Base-by-base conservation (phyloP, 140 eudicot genomes). In the Senecio squalidus region DNA sequence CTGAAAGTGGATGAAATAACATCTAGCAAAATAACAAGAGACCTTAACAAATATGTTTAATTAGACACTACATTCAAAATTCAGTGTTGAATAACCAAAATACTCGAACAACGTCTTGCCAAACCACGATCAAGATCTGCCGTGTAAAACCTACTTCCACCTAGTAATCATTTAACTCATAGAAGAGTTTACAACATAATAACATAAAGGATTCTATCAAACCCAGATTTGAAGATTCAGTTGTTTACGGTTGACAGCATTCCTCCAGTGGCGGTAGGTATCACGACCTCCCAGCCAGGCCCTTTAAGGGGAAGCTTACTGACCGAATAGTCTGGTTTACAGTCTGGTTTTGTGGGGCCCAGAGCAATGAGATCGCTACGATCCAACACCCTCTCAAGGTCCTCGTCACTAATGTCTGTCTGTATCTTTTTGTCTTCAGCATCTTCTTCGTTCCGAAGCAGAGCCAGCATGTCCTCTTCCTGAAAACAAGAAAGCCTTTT, bases 251-350 rank as follows among this genome's bases (percentile, higher is more conserved):
- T 75, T 31, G 85, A 80, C 22, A 84, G 78, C 76, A 88, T 68
- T 34, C 96, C 84, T n/a, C 90, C 89, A 17, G 80, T 55, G 9
- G 86, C 74, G 30, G 77, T 78, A 13, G 94, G 96, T 5, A 88
- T 16, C 36, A 87, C 84, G 29, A 83, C 94, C 65, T 87, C 96
- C 94, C 96, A 83, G 10, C 89, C 96, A 28, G 93, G 93, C 2
- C 95, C 95, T 57, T 87, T 80, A 0, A 78, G 82, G 22, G 95
- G 95, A 66, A 78, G 67, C 4, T 26, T 60, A 36, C 46, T 64
- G 7, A 57, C 62, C 29, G 50, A 44, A 25, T 64, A 40, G 9
- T 43, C 68, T n/a, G 74, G 40, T 31, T 67, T 70, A 34, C 60
- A 73, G 1, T 71, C 78, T 20, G 55, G 70, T 13, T 25, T 59